Evolutionary conservation across 768 basidiomycete species (phyloP).

Genomic region (Termitomyces sp.): DNA sequence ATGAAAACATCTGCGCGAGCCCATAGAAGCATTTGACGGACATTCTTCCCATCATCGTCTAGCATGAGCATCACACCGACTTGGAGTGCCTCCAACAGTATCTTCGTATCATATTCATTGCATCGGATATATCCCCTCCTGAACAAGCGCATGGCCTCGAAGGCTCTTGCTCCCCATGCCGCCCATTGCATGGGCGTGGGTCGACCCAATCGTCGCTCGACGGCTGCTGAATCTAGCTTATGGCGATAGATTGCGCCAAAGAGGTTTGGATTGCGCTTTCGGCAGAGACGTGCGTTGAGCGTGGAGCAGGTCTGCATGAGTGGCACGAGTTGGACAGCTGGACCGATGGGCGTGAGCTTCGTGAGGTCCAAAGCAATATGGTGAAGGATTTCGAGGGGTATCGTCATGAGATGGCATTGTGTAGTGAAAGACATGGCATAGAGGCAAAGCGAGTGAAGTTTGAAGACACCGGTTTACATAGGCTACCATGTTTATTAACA

Average conservation of each 20-base stretch:
- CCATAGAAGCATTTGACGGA: slow-evolving; percentile 37
- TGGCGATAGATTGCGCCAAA: slow-evolving; percentile 50
- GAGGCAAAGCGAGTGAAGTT: not conserved
- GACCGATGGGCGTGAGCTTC: slow-evolving; percentile 31
- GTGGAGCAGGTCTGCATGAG: slow-evolving; percentile 42
- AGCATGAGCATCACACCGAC: slow-evolving; percentile 25
- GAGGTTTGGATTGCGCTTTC: slow-evolving; percentile 32
- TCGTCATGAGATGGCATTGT: not conserved
- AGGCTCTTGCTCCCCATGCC: slow-evolving; percentile 4
- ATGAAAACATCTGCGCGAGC: slow-evolving; percentile 42
- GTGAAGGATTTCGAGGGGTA: slow-evolving; percentile 2
- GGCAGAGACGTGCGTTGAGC: slow-evolving; percentile 34
- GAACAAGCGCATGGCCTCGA: not conserved
- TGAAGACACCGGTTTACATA: not conserved
- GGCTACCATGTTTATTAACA: too few relatives aligned
- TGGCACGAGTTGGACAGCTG: slow-evolving; percentile 42
- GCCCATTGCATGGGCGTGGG: slow-evolving; percentile 23
- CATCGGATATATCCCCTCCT: not conserved
- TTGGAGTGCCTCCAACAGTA: not conserved
- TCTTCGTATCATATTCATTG: not conserved
- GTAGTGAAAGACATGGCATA: not conserved
- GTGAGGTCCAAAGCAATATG: not conserved
- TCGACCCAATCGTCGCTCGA: slow-evolving; percentile 46
- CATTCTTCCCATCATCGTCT: slow-evolving; percentile 58
- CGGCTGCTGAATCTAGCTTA: slow-evolving; percentile 55